Percentiles rank a stretch among this genome's conserved stretches.
These are phyloP conservation scores for Vicia faba DNA, from an alignment of 306 rosid species.

Conservation along the genomic window DNA sequence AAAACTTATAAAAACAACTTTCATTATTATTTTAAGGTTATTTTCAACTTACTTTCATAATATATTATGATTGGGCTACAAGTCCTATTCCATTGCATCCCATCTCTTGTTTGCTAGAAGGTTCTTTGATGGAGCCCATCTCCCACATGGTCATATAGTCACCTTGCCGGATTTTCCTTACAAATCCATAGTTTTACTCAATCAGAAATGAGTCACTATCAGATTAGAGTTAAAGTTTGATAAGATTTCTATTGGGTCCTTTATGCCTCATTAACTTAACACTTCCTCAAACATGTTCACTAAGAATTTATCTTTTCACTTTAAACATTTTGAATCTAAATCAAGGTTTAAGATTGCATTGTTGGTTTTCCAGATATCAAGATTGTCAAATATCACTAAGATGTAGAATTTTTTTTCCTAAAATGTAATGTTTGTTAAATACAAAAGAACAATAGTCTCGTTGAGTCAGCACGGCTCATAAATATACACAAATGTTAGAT, in stretches of 20 bases:
- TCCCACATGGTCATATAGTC: constrained; percentile 46
- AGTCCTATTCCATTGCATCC: constrained; percentile 26
- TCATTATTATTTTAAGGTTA: too few species aligned
- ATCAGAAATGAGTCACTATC: constrained; percentile 44
- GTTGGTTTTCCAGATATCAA: too few species aligned
- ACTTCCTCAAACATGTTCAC: not conserved
- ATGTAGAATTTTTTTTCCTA: too few species aligned
- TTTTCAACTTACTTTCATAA: too few species aligned
- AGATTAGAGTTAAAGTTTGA: constrained; percentile 35
- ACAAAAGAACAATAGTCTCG: too few species aligned
- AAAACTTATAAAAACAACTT: too few species aligned
- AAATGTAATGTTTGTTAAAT: too few species aligned
- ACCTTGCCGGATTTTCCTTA: constrained; percentile 28
- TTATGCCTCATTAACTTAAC: constrained; percentile 23
- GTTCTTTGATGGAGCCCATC: constrained; percentile 50
- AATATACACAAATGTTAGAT: too few species aligned
- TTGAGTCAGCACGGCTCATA: too few species aligned
- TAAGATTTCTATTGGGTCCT: constrained; percentile 39
- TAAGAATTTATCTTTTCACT: constrained; percentile 5
- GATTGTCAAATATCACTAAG: too few species aligned
- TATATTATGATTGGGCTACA: constrained; percentile 29
- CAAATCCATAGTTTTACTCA: constrained; percentile 23
- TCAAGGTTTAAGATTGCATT: too few species aligned
- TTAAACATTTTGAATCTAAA: not conserved
- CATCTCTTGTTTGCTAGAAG: constrained; percentile 18